A percentile compares a stretch with the other conserved stretches of the same genome.
Conservation (phyloP, 2,329 filamentous ascomycete genomes). For the Colletotrichum sp. region DNA sequence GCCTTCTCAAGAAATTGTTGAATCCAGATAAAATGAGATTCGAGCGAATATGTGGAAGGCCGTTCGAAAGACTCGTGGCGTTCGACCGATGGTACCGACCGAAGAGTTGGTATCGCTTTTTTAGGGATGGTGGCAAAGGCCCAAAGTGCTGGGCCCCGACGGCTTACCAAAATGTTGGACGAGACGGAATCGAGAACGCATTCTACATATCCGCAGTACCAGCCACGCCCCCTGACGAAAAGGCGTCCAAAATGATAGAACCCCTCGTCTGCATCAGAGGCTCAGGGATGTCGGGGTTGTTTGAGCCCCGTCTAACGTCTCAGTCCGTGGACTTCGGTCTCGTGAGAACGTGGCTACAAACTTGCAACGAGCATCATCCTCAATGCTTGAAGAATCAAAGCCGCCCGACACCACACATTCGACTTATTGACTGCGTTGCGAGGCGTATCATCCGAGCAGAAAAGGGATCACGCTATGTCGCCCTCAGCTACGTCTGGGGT, state of each 20-base stretch:
- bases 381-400: not conserved
- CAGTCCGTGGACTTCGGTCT: not conserved
- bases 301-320: not conserved
- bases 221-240: not conserved
- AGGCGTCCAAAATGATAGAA: not conserved
- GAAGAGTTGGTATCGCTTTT: not conserved
- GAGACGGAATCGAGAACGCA: not conserved
- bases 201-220: not conserved
- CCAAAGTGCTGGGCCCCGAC: not conserved
- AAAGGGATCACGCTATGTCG: not conserved
- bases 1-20: not conserved
- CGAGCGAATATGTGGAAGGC: not conserved
- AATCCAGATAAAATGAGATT: not conserved
- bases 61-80: not conserved
- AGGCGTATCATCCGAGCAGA: not conserved
- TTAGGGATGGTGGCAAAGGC: not conserved
- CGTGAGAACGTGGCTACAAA: not conserved
- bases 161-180: not conserved
- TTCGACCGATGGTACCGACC: not conserved
- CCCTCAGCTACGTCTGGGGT: not conserved
- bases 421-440: not conserved
- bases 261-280: not conserved
- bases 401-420: not conserved
- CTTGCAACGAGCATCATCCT: not conserved
- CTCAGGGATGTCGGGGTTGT: not conserved